Evolutionary conservation across 495 filamentous ascomycete genomes (phyloP).

Genomic region (Aspergillus coremiiformis): DNA sequence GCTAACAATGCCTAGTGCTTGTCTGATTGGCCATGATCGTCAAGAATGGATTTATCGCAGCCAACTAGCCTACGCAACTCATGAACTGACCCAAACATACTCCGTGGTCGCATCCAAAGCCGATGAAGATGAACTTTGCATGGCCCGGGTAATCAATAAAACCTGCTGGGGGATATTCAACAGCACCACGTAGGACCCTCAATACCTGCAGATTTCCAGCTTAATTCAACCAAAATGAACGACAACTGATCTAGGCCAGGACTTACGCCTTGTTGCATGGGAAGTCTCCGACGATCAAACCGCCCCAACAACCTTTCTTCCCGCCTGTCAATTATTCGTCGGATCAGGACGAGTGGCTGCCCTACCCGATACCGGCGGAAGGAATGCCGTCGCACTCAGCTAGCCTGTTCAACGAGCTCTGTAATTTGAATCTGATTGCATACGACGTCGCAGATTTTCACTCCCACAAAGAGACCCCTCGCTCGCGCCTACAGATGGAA

Average conservation of each 20-base stretch:
- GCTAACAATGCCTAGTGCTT: constrained; percentile 15
- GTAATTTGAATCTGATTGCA: constrained; percentile 16
- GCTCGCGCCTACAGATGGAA: constrained; percentile 9
- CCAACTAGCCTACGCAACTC: constrained; percentile 19
- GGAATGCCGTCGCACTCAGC: constrained; percentile 15
- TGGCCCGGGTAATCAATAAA: constrained; percentile 14
- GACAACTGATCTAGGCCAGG: constrained; percentile 14
- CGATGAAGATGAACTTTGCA: constrained; percentile 10
- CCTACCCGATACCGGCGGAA: constrained; percentile 20
- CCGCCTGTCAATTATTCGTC: constrained; percentile 7
- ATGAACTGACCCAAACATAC: constrained; percentile 15
- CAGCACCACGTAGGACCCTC: constrained; percentile 22
- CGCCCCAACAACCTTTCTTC: constrained; percentile 9
- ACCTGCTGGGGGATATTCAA: constrained; percentile 32
- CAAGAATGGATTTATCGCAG: constrained; percentile 24
- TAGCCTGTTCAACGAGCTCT: constrained; percentile 23
- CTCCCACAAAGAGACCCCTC: constrained; percentile 10
- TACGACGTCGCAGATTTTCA: constrained; percentile 18
- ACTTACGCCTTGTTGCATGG: constrained; percentile 19
- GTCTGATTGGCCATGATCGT: constrained; percentile 27
- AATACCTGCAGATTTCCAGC: neutral
- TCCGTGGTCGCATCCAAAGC: constrained; percentile 4
- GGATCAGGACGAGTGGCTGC: constrained; percentile 21
- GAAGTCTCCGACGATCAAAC: constrained; percentile 12
- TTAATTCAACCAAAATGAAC: neutral